Evolutionary conservation across 306 rosid species (phyloP).

Genomic region (Acacia melanoxylon): DNA sequence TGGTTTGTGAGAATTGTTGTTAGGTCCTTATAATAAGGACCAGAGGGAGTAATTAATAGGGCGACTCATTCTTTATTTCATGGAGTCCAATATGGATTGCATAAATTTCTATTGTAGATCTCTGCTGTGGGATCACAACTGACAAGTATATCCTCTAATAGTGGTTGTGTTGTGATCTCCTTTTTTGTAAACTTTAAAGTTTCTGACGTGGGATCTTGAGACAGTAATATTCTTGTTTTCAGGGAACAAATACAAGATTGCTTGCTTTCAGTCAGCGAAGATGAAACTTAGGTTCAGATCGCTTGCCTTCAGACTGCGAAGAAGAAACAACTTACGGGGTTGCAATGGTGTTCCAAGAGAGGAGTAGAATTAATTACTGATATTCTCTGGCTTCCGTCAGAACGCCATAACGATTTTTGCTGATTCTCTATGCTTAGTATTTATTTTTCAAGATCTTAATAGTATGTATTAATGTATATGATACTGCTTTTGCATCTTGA

Average conservation of each 20-base stretch:
- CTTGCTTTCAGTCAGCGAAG: constrained; percentile 75
- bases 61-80: neutral
- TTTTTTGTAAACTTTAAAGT: neutral
- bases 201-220: constrained; percentile 3
- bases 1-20: too few species aligned
- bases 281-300: constrained; percentile 44
- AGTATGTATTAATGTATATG: neutral
- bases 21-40: too few species aligned
- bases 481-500: neutral
- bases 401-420: neutral
- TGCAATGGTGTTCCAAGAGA: neutral
- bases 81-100: neutral
- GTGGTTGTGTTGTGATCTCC: neutral
- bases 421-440: neutral
- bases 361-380: neutral
- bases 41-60: neutral
- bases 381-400: neutral
- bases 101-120: constrained; percentile 2
- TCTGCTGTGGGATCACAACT: constrained; percentile 3
- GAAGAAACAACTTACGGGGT: constrained; percentile 41
- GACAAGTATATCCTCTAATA: neutral
- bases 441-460: neutral
- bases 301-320: constrained; percentile 58
- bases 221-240: constrained; percentile 40
- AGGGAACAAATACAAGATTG: constrained; percentile 91